Evolutionary conservation across 1,284 basidiomycete genomes (phyloP), one percentile per base, ranked within the genome.

Genomic region (Mycena citricolor): DNA sequence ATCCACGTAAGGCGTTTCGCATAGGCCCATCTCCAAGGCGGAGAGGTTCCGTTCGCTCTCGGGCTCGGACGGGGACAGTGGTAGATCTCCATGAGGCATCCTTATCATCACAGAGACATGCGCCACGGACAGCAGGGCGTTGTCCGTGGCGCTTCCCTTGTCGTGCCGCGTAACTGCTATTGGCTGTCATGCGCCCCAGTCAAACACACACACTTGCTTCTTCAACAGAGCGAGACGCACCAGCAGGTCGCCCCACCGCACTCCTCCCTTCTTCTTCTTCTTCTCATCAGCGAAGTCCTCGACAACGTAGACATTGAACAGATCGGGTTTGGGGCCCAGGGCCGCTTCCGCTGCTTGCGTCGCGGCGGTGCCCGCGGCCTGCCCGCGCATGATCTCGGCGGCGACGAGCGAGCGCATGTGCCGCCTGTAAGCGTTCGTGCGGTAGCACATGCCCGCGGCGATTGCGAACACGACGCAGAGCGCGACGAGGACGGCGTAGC

Each of bases 401-500:
- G 8, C 17, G 20, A 10, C 8, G 19, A 17, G 17, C 19, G 31
- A 8, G 13, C 1, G 21, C 16, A 17, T 12, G 21, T 32, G 39
- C 23, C 35, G 41, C 21, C 35, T 44, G 35, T 47, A 38, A 3
- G 36, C 26, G 6, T 42, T 41, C 12, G 50, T 52, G 2, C 50
- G 26, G 20, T 52, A 52, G 35, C 45, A 52, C 3, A 52, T 23
- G 12, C 37, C 32, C 10, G 45, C 46, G 25, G 37, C 45, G 21
- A 52, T 16, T 16, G 48, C 12, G 16, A 42, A 22, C 5, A 52
- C 45, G 4, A 52, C 42, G 12, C 21, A 30, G 13, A 52, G 42
- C 16, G 48, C 46, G 12, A 45, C 39, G n/a, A 52, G 45, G 8
- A 52, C 42, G 12, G 50, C 50, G 29, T 52, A 52, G 19, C 50